Base-by-base conservation (phyloP, 2,329 filamentous ascomycete genomes). In the Septoria linicola region DNA sequence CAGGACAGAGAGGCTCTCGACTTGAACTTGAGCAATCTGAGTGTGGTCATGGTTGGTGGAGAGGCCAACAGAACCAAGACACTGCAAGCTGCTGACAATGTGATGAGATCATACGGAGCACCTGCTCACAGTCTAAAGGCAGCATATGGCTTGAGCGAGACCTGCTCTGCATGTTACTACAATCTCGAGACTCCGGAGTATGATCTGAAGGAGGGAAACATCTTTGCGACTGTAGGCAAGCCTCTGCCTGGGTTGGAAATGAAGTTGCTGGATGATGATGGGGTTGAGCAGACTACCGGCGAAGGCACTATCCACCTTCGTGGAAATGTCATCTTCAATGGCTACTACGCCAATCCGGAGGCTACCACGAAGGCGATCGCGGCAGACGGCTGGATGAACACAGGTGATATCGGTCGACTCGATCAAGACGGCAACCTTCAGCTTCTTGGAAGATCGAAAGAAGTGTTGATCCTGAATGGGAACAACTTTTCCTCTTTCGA, bases 11-110 rank as follows among this genome's bases (percentile, higher is more conserved):
- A 39, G 6, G 16, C 41, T 1, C 19, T 44, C 3, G 27, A 41
- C 13, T 19, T 55, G 10, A 52, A 58, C 37, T 41, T 58, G 10
- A 53, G 55, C 35, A 23, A 49, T 35, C 34, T 54, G 3, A 39
- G 31, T 8, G 51, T 54, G 8, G 53, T 77, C 1, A 63, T 68
- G 14, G 75, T 73, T 17, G 76, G 76, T 1, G 77, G 75, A 2
- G 76, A 80, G 58, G 66, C 73, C 0, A 79, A 76, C 59, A 35
- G 46, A 30, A 54, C 50, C 14, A 49, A 47, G 41, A 59, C 60
- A 7, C 25, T 60, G n/a, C 44, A 49, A 13, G 43, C 47, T 16
- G 34, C 45, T 8, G 54, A 59, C 46, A 23, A 40, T 19, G 42
- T 59, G 3, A 21, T 59, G 10, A 47, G 45, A 17, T 23, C 36